phyloP scores from a whole-genome alignment of 1,139 yeast species.

The Suhomyces yuchorum region DNA sequence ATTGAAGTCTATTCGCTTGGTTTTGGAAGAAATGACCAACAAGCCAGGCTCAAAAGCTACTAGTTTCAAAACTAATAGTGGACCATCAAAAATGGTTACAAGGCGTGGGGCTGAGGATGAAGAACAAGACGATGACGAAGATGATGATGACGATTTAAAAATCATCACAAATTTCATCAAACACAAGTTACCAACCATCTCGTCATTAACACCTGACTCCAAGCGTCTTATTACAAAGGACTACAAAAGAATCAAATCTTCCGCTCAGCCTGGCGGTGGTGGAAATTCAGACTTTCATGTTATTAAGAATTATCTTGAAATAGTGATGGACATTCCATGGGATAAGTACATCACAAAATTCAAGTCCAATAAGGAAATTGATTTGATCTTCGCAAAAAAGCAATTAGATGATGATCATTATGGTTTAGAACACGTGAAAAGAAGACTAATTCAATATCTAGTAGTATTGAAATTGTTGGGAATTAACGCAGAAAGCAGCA shows the following conservation, averaged over 20 bases:
- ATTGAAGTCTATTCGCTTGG: constrained; percentile 54
- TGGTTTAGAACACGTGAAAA: constrained; percentile 81
- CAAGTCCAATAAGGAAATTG: constrained; percentile 46
- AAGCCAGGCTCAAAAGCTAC: constrained; percentile 13
- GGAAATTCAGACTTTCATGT: constrained; percentile 74
- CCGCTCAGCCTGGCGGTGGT: constrained; percentile 51
- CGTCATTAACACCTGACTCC: constrained; percentile 49
- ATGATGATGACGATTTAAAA: constrained; percentile 47
- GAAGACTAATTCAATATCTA: constrained; percentile 75
- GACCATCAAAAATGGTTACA: constrained; percentile 6
- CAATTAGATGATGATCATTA: constrained; percentile 80
- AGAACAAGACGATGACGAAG: constrained; percentile 37
- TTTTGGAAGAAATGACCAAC: constrained; percentile 55
- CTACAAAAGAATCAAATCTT: constrained; percentile 58
- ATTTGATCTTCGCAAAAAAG: constrained; percentile 55
- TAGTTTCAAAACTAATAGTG: constrained; percentile 9
- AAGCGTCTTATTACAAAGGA: constrained; percentile 63
- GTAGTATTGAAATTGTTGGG: constrained; percentile 72
- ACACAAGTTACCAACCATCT: constrained; percentile 48
- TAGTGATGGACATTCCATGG: constrained; percentile 72
- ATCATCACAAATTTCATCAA: constrained; percentile 48
- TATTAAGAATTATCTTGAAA: constrained; percentile 68
- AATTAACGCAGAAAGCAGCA: constrained; percentile 37
- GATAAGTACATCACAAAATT: constrained; percentile 42
- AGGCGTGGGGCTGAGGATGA: constrained; percentile 19